A percentile compares a stretch with the other conserved stretches of the same genome.
Evolutionary conservation across 2,329 filamentous ascomycete species (phyloP).

Genomic region (Clathrospora elynae): DNA sequence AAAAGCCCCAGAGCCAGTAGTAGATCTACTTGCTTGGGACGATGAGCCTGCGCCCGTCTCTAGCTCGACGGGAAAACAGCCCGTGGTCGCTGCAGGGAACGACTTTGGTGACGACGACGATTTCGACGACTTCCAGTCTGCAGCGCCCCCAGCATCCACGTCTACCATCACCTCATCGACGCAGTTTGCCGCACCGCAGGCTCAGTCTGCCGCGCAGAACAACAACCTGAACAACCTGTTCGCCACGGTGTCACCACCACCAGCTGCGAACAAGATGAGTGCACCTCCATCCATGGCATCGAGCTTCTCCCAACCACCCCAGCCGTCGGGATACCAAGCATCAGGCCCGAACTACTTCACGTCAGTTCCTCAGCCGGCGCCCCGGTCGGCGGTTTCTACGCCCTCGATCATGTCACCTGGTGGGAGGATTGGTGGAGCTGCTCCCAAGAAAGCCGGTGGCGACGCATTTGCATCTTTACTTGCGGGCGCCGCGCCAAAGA

Average conservation of each 20-base stretch:
- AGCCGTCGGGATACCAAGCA: constrained; percentile 72
- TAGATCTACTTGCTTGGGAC: constrained; percentile 92
- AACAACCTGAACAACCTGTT: constrained; percentile 82
- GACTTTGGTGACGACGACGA: constrained; percentile 75
- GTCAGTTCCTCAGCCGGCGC: constrained; percentile 62
- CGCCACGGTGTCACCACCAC: constrained; percentile 77
- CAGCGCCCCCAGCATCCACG: constrained; percentile 58
- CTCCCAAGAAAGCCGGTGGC: constrained; percentile 61
- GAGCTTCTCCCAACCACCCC: constrained; percentile 54
- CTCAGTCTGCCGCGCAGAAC: constrained; percentile 80
- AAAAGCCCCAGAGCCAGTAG: constrained; percentile 74
- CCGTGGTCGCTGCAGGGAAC: constrained; percentile 49
- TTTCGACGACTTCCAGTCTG: constrained; percentile 97
- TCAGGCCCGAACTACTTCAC: constrained; percentile 93
- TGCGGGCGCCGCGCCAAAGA: constrained; percentile 77
- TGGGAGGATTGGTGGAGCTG: constrained; percentile 48
- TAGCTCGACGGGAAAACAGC: constrained; percentile 53
- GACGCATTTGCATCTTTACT: constrained; percentile 93
- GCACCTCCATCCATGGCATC: constrained; percentile 55
- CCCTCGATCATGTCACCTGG: constrained; percentile 52
- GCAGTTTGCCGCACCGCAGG: constrained; percentile 81
- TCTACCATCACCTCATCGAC: constrained; percentile 60
- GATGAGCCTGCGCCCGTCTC: constrained; percentile 65
- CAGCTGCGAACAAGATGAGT: constrained; percentile 57
- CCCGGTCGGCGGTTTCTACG: constrained; percentile 45